Base-by-base conservation (phyloP, 192 early-diverging fungal genomes). In the Coemansia sp. region DNA sequence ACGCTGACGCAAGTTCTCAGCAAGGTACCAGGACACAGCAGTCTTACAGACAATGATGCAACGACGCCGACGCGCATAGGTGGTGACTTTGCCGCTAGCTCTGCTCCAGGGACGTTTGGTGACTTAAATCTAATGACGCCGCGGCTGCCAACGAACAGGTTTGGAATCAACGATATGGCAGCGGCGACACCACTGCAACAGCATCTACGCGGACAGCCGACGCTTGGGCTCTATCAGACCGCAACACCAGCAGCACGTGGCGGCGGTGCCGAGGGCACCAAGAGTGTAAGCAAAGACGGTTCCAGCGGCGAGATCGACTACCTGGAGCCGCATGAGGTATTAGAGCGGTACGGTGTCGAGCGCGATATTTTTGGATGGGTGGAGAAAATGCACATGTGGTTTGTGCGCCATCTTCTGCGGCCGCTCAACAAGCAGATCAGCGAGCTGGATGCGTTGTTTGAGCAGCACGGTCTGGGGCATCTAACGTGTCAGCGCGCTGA, bases 321-420 rank as follows among this genome's bases (percentile, higher is more conserved):
- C 48, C 64, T 72, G 34, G 78, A 81, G 56, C 78, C 78, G 2
- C 69, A 76, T 32, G 73, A 76, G 62, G 78, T 81, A 12, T 56
- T 81, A 27, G 69, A 74, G 47, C 60, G 54, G 34, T 76, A 65
- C 60, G 73, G 69, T 54, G 60, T 66, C 0, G 78, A 71, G 66
- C 63, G 60, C n/a, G 69, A 75, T 1, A 64, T 79, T 27, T 38
- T 67, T 28, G 73, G 64, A 23, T 76, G 76, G 72, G 62, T 69
- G 14, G 81, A 83, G 41, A 78, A 76, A 54, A 83, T 79, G 72
- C 76, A 68, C 28, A 50, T 51, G 31, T 83, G 81, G 81, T 78
- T 79, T 67, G 73, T 74, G 24, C 69, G 69, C 32, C 81, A 79
- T 51, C 58, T 83, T 23, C 54, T 83, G 51, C 67, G 64, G 9